These are phyloP conservation scores for Kodamaea ohmeri DNA, from an alignment of 1,139 yeast species.

Conservation along the genomic window DNA sequence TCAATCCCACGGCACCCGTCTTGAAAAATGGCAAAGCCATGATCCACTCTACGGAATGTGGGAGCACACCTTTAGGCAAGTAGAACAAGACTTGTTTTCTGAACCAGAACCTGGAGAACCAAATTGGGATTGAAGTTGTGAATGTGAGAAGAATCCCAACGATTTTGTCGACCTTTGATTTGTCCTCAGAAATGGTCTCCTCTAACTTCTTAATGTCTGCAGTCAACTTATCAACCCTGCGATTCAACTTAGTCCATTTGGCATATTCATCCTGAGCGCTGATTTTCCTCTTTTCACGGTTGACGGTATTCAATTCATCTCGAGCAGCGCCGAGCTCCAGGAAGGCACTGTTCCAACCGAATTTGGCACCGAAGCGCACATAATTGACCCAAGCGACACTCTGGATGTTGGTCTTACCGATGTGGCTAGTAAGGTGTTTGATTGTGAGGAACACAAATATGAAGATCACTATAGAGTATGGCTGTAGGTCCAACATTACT, in stretches of 20 bases:
- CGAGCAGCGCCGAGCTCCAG: conserved; percentile 38
- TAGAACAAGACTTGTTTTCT: conserved; percentile 59
- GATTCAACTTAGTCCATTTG: conserved; percentile 88
- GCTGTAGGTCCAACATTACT: conserved; percentile 31
- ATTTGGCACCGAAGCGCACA: conserved; percentile 32
- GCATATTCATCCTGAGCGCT: conserved; percentile 95
- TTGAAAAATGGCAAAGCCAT: conserved; percentile 62
- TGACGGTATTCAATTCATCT: conserved; percentile 45
- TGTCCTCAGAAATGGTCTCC: conserved; percentile 33
- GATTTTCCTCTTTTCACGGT: conserved; percentile 55
- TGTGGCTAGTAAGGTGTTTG: conserved; percentile 28
- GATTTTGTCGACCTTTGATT: conserved; percentile 34
- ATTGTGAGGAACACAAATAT: conserved; percentile 32
- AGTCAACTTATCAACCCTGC: conserved; percentile 60
- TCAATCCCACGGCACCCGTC: conserved; percentile 52
- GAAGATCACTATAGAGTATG: conserved; percentile 22
- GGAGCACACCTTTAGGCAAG: conserved; percentile 59
- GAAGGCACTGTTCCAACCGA: conserved; percentile 27
- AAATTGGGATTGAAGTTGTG: conserved; percentile 42
- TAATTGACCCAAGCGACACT: conserved; percentile 43
- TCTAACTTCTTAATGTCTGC: conserved; percentile 49
- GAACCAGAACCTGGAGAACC: conserved; percentile 54
- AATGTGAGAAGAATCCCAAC: conserved; percentile 28
- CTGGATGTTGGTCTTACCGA: conserved; percentile 38
- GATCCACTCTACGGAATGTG: conserved; percentile 53